phyloP scores from a whole-genome alignment of 129 eudicot species.

The sunflower (Helianthus annuus) region HanXRQr2.0-SUNRISE NC_035436.2:26408903-26409402 shows the following conservation, averaged over 20 bases:
- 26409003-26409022: background rate
- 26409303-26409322: conserved; percentile 83
- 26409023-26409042: conserved; percentile 52
- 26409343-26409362: conserved; percentile 77
- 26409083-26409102: conserved; percentile 59
- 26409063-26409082: conserved; percentile 93
- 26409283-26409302: conserved; percentile 98
- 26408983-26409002: background rate
- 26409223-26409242: too few relatives aligned
- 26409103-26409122: conserved; percentile 34
- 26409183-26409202: too few relatives aligned
- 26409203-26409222: too few relatives aligned
- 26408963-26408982: background rate
- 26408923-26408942: too few relatives aligned
- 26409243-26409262: background rate
- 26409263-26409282: conserved; percentile 74
- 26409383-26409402: conserved; percentile 69
- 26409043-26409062: conserved; percentile 88
- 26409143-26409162: too few relatives aligned
- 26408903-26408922: too few relatives aligned
- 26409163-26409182: too few relatives aligned
- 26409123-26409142: conserved; percentile 38
- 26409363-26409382: conserved; percentile 79
- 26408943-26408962: too few relatives aligned
- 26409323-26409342: conserved; percentile 83